Percentiles rank a stretch among this genome's conserved stretches.
Conservation (phyloP, 1,139 yeast genomes). For the Protomyces gravidus region DNA sequence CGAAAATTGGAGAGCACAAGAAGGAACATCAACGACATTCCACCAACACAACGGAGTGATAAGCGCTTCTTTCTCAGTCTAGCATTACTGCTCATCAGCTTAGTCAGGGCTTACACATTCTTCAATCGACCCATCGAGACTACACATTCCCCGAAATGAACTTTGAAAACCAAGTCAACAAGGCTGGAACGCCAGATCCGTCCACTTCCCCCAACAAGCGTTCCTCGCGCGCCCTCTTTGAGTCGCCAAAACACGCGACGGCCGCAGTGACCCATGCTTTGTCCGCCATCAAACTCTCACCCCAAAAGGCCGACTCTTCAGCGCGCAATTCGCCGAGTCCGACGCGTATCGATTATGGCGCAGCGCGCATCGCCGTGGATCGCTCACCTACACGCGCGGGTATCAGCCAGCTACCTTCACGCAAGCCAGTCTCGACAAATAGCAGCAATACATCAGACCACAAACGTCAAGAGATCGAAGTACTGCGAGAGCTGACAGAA, state of each 20-base stretch:
- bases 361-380: slow-evolving; percentile 13
- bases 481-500: slow-evolving; percentile 19
- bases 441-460: neutral
- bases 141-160: slow-evolving; percentile 12
- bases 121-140: no score
- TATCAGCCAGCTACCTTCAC: slow-evolving; percentile 9
- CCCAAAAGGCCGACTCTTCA: neutral
- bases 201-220: slow-evolving; percentile 21
- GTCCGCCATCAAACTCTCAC: slow-evolving; percentile 23
- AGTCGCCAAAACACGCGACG: neutral
- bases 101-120: no score
- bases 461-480: slow-evolving; percentile 14
- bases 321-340: slow-evolving; percentile 4
- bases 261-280: slow-evolving; percentile 11
- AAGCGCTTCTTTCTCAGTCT: no score
- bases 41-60: no score
- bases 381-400: slow-evolving; percentile 23
- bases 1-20: no score
- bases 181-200: neutral
- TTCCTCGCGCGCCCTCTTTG: slow-evolving; percentile 8
- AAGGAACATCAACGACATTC: no score
- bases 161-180: slow-evolving; percentile 4
- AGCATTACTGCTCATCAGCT: no score
- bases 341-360: slow-evolving; percentile 5
- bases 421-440: neutral